Base-by-base conservation (phyloP, 495 filamentous ascomycete genomes). In the Neurospora cerealis region DNA sequence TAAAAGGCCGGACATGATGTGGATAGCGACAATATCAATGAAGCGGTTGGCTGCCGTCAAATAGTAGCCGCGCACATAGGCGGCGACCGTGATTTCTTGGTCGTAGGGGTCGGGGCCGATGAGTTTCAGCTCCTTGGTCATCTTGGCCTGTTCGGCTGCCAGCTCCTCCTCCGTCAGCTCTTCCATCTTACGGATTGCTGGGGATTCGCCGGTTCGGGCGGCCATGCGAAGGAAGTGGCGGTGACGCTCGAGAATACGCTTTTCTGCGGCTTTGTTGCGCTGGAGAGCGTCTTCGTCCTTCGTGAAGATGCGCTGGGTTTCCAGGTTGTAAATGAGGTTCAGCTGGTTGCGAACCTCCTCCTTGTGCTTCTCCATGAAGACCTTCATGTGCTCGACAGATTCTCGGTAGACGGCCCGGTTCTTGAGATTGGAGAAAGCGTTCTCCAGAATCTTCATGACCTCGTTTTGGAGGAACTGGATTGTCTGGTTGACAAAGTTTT, bases 31-130 rank as follows among this genome's bases (percentile, higher is more conserved):
- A 21, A 79, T 79, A 75, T 89, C 88, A 1, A 84, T 80, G 66
- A 88, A 87, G 2, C 88, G 83, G 32, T 82, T 75, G 2, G 83
- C 83, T 2, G 86, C 85, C 4, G 84, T 86, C 28, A 83, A 79
- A 62, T 89, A 89, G 74, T 89, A 88, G 0, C 84, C 87, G 0
- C 87, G 75, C 15, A 88, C 83, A 66, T 86, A 87, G 0, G 85
- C 82, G 0, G 84, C 84, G 11, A 88, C 83, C 15, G 79, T 78
- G 1, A 89, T 76, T 70, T 89, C 87, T 0, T 78, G 77, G 10
- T 83, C 79, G 70, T 83, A 88, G 5, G 80, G 78, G 76, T 89
- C 87, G 7, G 80, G 80, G 2, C 80, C 81, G 37, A 87, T 75
- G 38, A 82, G 77, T 4, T 76, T 75, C 7, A 84, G 74, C 3